Conservation (phyloP, 2,329 filamentous ascomycete species). For the Macrophomina phaseolina region DNA sequence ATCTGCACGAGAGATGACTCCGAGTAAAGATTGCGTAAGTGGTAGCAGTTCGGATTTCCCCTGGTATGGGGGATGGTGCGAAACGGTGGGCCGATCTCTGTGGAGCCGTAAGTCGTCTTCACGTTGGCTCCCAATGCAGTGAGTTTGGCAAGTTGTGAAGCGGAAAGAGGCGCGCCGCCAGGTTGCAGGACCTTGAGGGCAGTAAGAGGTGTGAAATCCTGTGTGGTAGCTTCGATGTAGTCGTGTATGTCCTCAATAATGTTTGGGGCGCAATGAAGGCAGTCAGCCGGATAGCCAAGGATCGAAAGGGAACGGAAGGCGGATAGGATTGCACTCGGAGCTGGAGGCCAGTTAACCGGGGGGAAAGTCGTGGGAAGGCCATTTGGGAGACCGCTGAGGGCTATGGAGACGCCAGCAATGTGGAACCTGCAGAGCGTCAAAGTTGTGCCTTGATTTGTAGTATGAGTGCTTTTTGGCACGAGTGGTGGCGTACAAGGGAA, state of each 20-base stretch:
- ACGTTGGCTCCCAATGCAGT: conserved; percentile 37
- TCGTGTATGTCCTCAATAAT: conserved; percentile 41
- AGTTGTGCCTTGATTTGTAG: background rate
- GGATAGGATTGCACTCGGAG: conserved; percentile 35
- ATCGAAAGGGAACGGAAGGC: conserved; percentile 19
- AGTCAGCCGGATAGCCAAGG: conserved; percentile 38
- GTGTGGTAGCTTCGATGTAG: conserved; percentile 34
- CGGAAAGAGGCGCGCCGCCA: conserved; percentile 38
- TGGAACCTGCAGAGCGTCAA: conserved; percentile 9
- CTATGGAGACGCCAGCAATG: conserved; percentile 39
- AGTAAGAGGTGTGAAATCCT: conserved; percentile 36
- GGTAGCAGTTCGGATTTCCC: conserved; percentile 37
- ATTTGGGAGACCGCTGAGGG: conserved; percentile 39
- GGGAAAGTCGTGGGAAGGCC: conserved; percentile 40
- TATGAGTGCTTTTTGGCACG: too few species aligned
- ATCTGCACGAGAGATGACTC: conserved; percentile 32
- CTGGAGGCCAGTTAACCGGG: conserved; percentile 38
- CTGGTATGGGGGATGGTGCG: conserved; percentile 38
- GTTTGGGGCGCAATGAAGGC: conserved; percentile 39
- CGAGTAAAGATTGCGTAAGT: conserved; percentile 31
- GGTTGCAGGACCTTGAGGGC: conserved; percentile 40
- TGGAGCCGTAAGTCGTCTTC: conserved; percentile 42
- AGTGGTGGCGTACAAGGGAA: conserved; percentile 33
- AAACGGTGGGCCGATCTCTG: conserved; percentile 42
- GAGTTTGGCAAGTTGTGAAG: conserved; percentile 35